Conservation (phyloP, 306 rosid genomes). For the Hippophae tibetana region DNA sequence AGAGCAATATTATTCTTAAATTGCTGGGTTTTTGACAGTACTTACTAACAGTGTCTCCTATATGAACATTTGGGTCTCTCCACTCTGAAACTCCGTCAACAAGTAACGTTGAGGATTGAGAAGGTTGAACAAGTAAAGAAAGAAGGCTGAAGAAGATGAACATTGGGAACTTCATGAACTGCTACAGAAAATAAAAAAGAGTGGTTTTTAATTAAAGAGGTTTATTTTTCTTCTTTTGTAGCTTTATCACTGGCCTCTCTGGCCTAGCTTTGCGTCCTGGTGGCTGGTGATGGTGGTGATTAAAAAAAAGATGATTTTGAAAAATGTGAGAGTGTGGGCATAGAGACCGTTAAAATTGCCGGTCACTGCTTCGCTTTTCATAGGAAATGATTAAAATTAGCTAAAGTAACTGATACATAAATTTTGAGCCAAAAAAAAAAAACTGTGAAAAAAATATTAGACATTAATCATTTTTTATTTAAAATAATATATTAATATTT, state of each 20-base stretch:
- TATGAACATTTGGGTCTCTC: conserved; percentile 64
- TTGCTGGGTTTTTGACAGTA: background rate
- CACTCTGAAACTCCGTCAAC: conserved; percentile 78
- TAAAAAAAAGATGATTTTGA: conserved; percentile 24
- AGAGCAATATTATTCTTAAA: background rate
- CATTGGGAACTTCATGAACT: conserved; percentile 38
- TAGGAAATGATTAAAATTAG: conserved; percentile 36
- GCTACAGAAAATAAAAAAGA: too few relatives aligned
- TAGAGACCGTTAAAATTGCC: too few relatives aligned
- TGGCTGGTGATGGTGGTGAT: too few relatives aligned
- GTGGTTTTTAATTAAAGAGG: too few relatives aligned
- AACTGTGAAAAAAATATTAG: too few relatives aligned
- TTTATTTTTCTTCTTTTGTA: too few relatives aligned
- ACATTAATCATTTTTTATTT: too few relatives aligned
- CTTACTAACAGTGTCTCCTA: conserved; percentile 88
- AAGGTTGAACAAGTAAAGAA: conserved; percentile 32
- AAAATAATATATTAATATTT: too few relatives aligned
- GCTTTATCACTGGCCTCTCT: too few relatives aligned
- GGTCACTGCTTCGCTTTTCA: conserved; percentile 12
- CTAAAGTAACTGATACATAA: too few relatives aligned
- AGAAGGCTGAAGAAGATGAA: conserved; percentile 27
- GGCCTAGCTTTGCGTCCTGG: too few relatives aligned
- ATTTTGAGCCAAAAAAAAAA: too few relatives aligned
- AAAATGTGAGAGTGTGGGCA: conserved; percentile 46
- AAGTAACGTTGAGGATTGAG: conserved; percentile 43